Evolutionary conservation across 192 early-diverging fungal species (phyloP).

Genomic region (Backusella parvicylindrica): DNA sequence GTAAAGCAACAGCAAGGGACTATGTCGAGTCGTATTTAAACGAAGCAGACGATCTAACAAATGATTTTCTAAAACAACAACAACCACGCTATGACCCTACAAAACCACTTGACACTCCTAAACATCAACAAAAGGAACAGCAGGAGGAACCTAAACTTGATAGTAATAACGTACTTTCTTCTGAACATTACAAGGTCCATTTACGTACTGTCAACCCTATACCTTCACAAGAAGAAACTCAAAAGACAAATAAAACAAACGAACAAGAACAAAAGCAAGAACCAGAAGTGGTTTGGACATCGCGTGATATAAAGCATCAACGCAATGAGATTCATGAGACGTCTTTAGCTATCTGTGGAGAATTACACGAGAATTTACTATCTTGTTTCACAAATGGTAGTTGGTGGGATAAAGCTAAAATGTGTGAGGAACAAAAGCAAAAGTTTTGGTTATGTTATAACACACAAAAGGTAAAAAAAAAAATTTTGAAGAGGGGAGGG

Average conservation of each 20-base stretch:
- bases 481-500: background rate
- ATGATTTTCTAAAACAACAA: constrained; percentile 21
- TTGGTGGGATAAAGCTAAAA: constrained; percentile 39
- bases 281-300: constrained; percentile 16
- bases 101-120: constrained; percentile 10
- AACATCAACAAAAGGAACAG: background rate
- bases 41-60: constrained; percentile 7
- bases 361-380: constrained; percentile 29
- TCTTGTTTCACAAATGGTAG: constrained; percentile 36
- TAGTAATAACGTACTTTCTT: background rate
- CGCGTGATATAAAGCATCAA: constrained; percentile 26
- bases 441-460: constrained; percentile 36
- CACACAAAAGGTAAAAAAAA: constrained; percentile 26
- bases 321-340: constrained; percentile 31
- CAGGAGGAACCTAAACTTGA: background rate
- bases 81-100: constrained; percentile 28
- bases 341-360: constrained; percentile 29
- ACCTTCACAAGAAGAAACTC: background rate
- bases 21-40: constrained; percentile 32
- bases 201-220: constrained; percentile 17
- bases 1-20: constrained; percentile 11
- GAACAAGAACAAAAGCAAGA: background rate
- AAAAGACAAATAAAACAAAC: background rate
- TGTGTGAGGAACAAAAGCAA: constrained; percentile 39
- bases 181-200: constrained; percentile 19